Evolutionary conservation across 306 rosid genomes (phyloP).

Genomic region (Castanopsis chinensis): DNA sequence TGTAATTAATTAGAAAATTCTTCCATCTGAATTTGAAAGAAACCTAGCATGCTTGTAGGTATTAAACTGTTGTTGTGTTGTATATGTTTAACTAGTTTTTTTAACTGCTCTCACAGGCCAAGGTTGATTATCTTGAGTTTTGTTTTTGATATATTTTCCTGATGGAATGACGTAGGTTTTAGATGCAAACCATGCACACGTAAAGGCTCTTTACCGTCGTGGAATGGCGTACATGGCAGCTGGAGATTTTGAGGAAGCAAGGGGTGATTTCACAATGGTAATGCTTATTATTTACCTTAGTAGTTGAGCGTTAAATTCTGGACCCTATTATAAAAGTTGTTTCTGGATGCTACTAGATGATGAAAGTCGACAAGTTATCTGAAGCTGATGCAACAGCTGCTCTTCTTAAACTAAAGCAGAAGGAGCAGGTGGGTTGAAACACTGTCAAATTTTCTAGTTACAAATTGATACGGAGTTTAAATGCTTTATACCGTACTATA

Average conservation of each 20-base stretch:
- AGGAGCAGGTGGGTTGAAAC: slow-evolving; percentile 60
- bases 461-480: background rate
- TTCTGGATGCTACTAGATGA: slow-evolving; percentile 53
- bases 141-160: slow-evolving; percentile 5
- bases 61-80: background rate
- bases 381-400: slow-evolving; percentile 85
- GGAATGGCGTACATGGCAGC: slow-evolving; percentile 91
- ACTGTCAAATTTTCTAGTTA: background rate
- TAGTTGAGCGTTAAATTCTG: background rate
- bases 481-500: background rate
- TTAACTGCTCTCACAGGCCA: background rate
- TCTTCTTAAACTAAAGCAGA: slow-evolving; percentile 74
- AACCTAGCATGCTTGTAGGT: background rate
- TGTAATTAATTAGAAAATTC: background rate
- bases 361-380: slow-evolving; percentile 64
- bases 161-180: slow-evolving; percentile 55
- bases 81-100: background rate
- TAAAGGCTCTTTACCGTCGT: slow-evolving; percentile 94
- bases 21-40: background rate
- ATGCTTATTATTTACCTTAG: background rate
- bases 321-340: slow-evolving; percentile 16
- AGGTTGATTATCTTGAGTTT: slow-evolving; percentile 4
- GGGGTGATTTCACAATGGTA: slow-evolving; percentile 76
- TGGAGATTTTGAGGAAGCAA: slow-evolving; percentile 94
- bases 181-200: slow-evolving; percentile 88